These are phyloP conservation scores for Dendrobium nobile DNA, from an alignment of 106 monocot species.

Conservation along the genomic window DNA sequence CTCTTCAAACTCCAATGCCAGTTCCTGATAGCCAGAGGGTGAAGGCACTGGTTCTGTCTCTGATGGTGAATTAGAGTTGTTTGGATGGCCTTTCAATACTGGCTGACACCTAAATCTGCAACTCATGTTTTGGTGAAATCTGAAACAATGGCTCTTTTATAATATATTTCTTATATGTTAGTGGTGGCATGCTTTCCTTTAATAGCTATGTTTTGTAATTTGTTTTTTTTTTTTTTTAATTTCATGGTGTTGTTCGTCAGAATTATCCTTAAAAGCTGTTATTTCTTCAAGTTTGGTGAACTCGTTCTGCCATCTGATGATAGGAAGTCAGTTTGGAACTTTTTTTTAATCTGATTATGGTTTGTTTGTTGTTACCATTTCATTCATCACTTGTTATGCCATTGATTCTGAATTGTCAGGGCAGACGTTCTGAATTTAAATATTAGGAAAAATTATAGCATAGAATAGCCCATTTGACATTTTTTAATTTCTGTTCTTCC, in stretches of 20 bases:
- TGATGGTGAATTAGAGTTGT: neutral
- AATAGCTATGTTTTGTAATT: neutral
- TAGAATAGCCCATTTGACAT: neutral
- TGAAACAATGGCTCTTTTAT: neutral
- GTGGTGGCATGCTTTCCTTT: neutral
- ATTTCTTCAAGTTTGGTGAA: constrained; percentile 1
- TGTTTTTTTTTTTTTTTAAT: neutral
- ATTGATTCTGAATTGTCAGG: neutral
- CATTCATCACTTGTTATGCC: neutral
- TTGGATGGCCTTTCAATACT: neutral
- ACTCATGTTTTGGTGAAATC: neutral
- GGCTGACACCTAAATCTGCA: no score
- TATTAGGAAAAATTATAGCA: neutral
- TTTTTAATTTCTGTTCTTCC: neutral
- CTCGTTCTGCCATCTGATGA: neutral
- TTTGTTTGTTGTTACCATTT: neutral
- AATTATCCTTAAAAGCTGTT: neutral
- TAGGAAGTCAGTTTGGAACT: neutral
- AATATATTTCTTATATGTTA: neutral
- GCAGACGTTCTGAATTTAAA: neutral
- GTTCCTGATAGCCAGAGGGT: neutral
- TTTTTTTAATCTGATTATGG: neutral
- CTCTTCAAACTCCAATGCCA: constrained; percentile 22
- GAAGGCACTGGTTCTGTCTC: neutral
- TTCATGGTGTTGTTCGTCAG: neutral